Percentiles rank a stretch among this genome's conserved stretches.
phyloP scores from a whole-genome alignment of 2,329 filamentous ascomycete genomes.

The Botrytis paeoniae region DNA sequence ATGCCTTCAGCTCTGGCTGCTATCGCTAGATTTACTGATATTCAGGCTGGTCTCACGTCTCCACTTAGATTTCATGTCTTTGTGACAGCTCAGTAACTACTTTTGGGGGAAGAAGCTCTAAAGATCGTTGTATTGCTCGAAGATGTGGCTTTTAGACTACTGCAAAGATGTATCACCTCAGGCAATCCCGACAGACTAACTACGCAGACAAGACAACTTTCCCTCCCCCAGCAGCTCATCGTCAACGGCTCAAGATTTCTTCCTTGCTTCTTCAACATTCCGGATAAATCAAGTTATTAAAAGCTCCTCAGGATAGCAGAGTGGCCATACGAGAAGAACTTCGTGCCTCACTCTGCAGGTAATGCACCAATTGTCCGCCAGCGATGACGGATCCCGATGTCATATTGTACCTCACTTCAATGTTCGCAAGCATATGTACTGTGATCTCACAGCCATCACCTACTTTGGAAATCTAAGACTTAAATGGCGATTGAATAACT shows the following conservation, averaged over 20 bases:
- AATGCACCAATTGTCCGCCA: background rate
- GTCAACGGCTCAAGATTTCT: background rate
- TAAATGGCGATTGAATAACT: background rate
- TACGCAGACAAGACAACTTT: background rate
- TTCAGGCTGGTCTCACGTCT: background rate
- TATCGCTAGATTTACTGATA: background rate
- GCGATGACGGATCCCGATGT: background rate
- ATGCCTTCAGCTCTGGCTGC: background rate
- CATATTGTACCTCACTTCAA: background rate
- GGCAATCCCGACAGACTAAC: no score
- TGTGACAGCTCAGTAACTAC: background rate
- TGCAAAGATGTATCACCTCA: background rate
- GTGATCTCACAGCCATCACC: background rate
- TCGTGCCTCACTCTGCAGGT: background rate
- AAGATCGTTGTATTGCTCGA: background rate
- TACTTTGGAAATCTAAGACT: background rate
- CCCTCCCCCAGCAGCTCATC: background rate
- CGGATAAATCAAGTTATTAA: background rate
- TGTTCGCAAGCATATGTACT: background rate
- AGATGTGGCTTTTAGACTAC: no score
- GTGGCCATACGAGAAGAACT: background rate
- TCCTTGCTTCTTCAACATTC: background rate
- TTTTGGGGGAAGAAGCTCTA: background rate
- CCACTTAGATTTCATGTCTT: background rate
- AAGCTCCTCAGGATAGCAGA: background rate